These are phyloP conservation scores for Bondarzewia mesenterica DNA, from an alignment of 1,284 basidiomycete genomes.

Conservation along the genomic window DNA sequence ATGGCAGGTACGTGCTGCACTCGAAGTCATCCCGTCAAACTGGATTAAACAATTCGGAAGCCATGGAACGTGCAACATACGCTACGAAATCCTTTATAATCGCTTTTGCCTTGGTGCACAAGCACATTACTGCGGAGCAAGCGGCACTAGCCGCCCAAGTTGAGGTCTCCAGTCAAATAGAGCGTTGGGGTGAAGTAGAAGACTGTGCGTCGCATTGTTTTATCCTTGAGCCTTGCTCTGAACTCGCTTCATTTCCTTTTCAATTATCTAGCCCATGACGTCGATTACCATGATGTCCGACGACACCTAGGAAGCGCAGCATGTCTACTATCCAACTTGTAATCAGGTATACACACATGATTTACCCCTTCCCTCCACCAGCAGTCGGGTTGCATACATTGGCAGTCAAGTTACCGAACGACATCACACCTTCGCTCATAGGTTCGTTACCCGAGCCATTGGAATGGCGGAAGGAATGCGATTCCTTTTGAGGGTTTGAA, in stretches of 20 bases:
- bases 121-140: conserved; percentile 72
- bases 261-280: conserved; percentile 73
- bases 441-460: no score
- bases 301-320: conserved; percentile 80
- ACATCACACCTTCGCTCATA: no score
- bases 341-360: background rate
- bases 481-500: no score
- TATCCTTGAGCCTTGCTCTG: conserved; percentile 1
- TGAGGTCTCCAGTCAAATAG: conserved; percentile 92
- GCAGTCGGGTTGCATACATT: no score
- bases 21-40: background rate
- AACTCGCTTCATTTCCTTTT: conserved; percentile 6
- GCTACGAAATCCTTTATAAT: conserved; percentile 91
- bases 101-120: conserved; percentile 76
- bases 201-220: conserved; percentile 67
- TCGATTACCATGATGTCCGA: conserved; percentile 92
- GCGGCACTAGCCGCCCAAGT: conserved; percentile 85
- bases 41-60: conserved; percentile 31
- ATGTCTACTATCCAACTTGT: conserved; percentile 34
- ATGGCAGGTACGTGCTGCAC: conserved; percentile 62
- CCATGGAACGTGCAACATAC: conserved; percentile 88
- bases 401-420: no score
- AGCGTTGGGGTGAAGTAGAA: conserved; percentile 97
- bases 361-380: no score
- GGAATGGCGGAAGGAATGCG: no score